Percentiles rank a stretch among this genome's conserved stretches.
phyloP scores from a whole-genome alignment of 2,329 filamentous ascomycete species.

The Fusarium globosum region DNA sequence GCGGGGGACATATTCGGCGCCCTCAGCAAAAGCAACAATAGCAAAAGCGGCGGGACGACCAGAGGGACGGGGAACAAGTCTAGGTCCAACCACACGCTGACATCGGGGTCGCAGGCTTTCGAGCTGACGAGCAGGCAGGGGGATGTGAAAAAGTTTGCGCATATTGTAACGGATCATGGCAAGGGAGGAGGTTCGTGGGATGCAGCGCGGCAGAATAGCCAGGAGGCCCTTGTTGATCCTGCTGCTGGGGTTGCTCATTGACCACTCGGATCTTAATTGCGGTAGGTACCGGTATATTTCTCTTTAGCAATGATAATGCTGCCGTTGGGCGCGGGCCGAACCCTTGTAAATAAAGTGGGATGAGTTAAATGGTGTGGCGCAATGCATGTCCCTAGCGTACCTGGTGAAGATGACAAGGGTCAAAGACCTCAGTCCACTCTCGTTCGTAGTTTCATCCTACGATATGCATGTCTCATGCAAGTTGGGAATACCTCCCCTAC shows the following conservation, averaged over 20 bases:
- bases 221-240: slow-evolving; percentile 22
- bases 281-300: neutral
- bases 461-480: slow-evolving; percentile 7
- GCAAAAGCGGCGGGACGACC: neutral
- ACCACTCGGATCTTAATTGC: neutral
- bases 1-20: slow-evolving; percentile 6
- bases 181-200: slow-evolving; percentile 8
- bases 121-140: slow-evolving; percentile 6
- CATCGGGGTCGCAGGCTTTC: slow-evolving; percentile 4
- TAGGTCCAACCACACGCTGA: slow-evolving; percentile 2
- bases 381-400: neutral
- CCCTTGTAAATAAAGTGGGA: neutral
- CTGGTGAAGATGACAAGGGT: neutral
- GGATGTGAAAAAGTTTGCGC: slow-evolving; percentile 5
- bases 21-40: slow-evolving; percentile 4
- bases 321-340: neutral
- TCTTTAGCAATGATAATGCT: neutral
- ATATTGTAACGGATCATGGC: slow-evolving; percentile 2
- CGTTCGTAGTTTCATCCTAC: neutral
- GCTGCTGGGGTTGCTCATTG: neutral
- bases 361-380: neutral
- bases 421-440: neutral
- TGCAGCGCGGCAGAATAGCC: slow-evolving; percentile 13
- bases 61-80: neutral
- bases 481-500: slow-evolving; percentile 1